Conservation (phyloP, 108 stramenopile species). For the Stephanodiscus minutulus region DNA sequence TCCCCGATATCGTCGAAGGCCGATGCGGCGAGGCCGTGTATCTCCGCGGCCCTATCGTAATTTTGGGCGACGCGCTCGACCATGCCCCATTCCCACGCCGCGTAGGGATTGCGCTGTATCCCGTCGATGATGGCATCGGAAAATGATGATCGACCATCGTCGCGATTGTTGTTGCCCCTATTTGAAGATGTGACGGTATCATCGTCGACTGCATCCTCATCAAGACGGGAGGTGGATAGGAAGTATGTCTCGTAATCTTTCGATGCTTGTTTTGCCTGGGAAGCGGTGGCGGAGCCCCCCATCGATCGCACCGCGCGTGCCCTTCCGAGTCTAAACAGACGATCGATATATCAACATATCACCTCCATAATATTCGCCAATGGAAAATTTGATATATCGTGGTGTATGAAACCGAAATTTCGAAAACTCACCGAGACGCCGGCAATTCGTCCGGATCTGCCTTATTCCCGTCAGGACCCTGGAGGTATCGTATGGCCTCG, state of each 20-base stretch:
- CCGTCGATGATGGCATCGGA: conserved; percentile 51
- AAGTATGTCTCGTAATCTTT: conserved; percentile 65
- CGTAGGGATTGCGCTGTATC: conserved; percentile 74
- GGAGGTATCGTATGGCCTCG: conserved; percentile 57
- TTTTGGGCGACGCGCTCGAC: conserved; percentile 48
- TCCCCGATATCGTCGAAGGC: conserved; percentile 78
- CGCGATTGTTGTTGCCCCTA: neutral
- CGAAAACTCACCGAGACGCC: conserved; percentile 50
- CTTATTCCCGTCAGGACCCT: conserved; percentile 55
- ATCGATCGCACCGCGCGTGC: conserved; percentile 63
- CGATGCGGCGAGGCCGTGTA: conserved; percentile 55
- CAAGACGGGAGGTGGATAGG: conserved; percentile 47
- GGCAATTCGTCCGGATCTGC: conserved; percentile 74
- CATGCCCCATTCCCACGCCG: conserved; percentile 86
- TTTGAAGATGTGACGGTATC: conserved; percentile 19
- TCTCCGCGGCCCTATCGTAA: conserved; percentile 47
- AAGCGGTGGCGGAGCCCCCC: conserved; percentile 36
- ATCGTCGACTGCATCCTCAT: conserved; percentile 61
- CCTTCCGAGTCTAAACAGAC: conserved; percentile 48
- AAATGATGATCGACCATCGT: neutral
- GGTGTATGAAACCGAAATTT: no score
- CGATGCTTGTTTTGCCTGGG: conserved; percentile 48
- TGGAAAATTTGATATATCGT: neutral
- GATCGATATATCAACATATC: neutral
- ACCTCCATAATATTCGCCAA: no score